These are phyloP conservation scores for Globisporangium orthogonon DNA, from an alignment of 352 stramenopile genomes.

Conservation along the genomic window DNA sequence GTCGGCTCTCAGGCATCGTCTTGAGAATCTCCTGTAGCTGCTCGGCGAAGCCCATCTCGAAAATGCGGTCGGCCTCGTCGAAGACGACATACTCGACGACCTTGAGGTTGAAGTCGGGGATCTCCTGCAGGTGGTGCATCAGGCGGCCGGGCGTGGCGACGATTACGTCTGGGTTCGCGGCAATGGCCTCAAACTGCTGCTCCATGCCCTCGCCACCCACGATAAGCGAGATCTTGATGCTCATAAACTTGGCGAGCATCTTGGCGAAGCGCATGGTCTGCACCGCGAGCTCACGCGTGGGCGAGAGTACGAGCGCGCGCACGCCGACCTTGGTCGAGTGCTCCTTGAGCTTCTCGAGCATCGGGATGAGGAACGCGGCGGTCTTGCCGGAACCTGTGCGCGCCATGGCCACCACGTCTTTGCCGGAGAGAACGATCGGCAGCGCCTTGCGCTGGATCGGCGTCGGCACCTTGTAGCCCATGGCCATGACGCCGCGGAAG, in stretches of 20 bases:
- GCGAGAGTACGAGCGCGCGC: slow-evolving; percentile 90
- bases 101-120: slow-evolving; percentile 92
- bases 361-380: slow-evolving; percentile 96
- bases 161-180: slow-evolving; percentile 91
- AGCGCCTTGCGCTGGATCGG: slow-evolving; percentile 98
- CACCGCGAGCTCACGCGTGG: slow-evolving; percentile 97
- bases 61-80: slow-evolving; percentile 98
- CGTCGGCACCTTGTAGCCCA: slow-evolving; percentile 97
- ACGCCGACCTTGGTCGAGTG: slow-evolving; percentile 88
- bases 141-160: slow-evolving; percentile 93
- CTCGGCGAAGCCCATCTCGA: slow-evolving; percentile 99
- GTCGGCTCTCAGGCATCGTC: slow-evolving; percentile 81
- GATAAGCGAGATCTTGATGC: slow-evolving; percentile 90
- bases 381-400: slow-evolving; percentile 98
- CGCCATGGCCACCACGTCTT: slow-evolving; percentile 98
- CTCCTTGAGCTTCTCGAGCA: slow-evolving; percentile 95
- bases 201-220: slow-evolving; percentile 98
- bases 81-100: slow-evolving; percentile 93
- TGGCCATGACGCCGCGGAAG: slow-evolving; percentile 87
- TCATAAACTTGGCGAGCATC: slow-evolving; percentile 89
- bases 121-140: slow-evolving; percentile 93
- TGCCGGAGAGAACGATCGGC: slow-evolving; percentile 93
- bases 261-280: slow-evolving; percentile 93
- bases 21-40: slow-evolving; percentile 94
- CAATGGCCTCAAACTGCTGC: slow-evolving; percentile 95